A percentile compares a stretch with the other conserved stretches of the same genome.
Conservation (phyloP, 2,329 filamentous ascomycete species). For the Botryosphaeria dothidea region DNA sequence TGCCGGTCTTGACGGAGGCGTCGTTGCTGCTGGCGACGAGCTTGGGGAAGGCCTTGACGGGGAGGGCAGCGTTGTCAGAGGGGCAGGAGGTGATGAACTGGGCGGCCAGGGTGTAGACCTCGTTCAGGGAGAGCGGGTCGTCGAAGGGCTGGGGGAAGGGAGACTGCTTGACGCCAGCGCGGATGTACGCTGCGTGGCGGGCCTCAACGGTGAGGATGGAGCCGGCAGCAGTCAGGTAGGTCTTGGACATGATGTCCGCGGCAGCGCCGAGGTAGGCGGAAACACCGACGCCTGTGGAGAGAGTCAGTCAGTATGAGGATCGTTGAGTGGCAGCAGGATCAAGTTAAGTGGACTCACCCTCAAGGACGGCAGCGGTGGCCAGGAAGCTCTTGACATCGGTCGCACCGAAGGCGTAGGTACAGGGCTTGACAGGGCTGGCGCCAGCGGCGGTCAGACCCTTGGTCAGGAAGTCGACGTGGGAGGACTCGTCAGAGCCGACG, state of each 20-base stretch:
- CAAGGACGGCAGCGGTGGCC: slow-evolving; percentile 54
- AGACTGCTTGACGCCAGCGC: slow-evolving; percentile 43
- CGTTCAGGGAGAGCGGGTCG: slow-evolving; percentile 57
- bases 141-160: slow-evolving; percentile 64
- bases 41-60: slow-evolving; percentile 61
- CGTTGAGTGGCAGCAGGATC: not conserved
- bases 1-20: slow-evolving; percentile 20
- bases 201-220: slow-evolving; percentile 66
- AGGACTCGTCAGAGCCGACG: slow-evolving; percentile 58
- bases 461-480: slow-evolving; percentile 60
- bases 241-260: slow-evolving; percentile 56
- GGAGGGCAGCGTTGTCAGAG: slow-evolving; percentile 53
- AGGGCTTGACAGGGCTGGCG: slow-evolving; percentile 53
- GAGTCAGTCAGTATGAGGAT: not conserved
- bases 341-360: slow-evolving; percentile 29
- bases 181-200: slow-evolving; percentile 64
- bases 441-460: slow-evolving; percentile 47
- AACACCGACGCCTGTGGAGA: slow-evolving; percentile 51
- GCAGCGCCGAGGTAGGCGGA: slow-evolving; percentile 65
- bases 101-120: slow-evolving; percentile 66
- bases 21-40: slow-evolving; percentile 32
- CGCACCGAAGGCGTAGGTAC: slow-evolving; percentile 58
- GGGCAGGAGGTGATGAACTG: slow-evolving; percentile 63
- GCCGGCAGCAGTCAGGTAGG: slow-evolving; percentile 62
- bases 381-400: slow-evolving; percentile 54